phyloP scores from a whole-genome alignment of 73 alveolate genomes.

The Breviolum minutum region DNA sequence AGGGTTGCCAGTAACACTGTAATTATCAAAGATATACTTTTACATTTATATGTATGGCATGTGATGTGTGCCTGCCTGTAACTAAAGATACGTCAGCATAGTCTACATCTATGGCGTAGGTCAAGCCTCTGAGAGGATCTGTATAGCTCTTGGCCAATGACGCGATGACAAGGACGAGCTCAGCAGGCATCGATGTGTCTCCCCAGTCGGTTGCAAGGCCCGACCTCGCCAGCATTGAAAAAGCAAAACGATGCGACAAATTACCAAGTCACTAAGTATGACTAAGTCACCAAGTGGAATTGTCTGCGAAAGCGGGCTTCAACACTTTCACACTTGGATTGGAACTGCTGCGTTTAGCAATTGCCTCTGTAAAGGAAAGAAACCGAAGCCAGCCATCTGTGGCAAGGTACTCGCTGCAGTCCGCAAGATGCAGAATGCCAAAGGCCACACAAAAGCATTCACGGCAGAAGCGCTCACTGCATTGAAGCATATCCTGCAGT shows the following conservation, averaged over 20 bases:
- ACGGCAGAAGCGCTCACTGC: slow-evolving; percentile 11
- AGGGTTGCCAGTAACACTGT: no score
- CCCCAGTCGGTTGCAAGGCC: neutral
- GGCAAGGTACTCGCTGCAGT: neutral
- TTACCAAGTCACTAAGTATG: no score
- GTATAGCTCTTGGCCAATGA: neutral
- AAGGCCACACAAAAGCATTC: slow-evolving; percentile 15
- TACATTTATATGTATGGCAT: no score
- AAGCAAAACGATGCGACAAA: no score
- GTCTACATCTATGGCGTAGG: neutral
- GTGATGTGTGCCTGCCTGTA: no score
- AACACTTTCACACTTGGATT: no score
- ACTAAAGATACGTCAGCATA: neutral
- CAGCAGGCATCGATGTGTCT: slow-evolving; percentile 2
- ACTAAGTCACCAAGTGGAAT: no score
- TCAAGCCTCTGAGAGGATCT: neutral
- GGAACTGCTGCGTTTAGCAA: no score
- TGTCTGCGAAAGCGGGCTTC: no score
- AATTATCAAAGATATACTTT: no score
- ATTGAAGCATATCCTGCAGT: slow-evolving; percentile 16
- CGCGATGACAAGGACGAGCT: neutral
- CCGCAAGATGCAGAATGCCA: neutral
- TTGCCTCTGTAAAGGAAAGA: neutral
- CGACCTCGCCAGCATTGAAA: neutral
- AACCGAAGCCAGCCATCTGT: neutral